These are phyloP conservation scores for Penicillium roqueforti DNA, from an alignment of 495 filamentous ascomycete species.

Conservation along the genomic window DNA sequence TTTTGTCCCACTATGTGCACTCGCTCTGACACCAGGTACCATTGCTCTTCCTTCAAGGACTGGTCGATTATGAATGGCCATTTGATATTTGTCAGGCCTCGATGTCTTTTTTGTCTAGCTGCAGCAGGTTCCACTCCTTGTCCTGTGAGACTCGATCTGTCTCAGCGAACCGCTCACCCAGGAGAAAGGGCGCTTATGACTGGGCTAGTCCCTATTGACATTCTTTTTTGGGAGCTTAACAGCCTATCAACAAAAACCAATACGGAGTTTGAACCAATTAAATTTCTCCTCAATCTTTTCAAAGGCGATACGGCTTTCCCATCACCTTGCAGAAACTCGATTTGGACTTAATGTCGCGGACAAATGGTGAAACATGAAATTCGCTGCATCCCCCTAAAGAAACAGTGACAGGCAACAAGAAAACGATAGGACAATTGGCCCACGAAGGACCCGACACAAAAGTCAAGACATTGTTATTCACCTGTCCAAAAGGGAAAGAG, in stretches of 20 bases:
- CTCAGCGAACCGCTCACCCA: slow-evolving; percentile 32
- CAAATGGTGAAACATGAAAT: slow-evolving; percentile 36
- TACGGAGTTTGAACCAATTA: slow-evolving; percentile 19
- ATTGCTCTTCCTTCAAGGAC: background rate
- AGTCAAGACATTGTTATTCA: slow-evolving; percentile 17
- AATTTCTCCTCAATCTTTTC: slow-evolving; percentile 17
- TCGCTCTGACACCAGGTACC: slow-evolving; percentile 1
- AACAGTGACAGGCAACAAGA: slow-evolving; percentile 19
- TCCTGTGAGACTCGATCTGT: slow-evolving; percentile 21
- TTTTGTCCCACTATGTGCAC: slow-evolving; percentile 6
- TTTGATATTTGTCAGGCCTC: background rate
- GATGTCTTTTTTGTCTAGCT: slow-evolving; percentile 7
- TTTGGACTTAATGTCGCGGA: slow-evolving; percentile 31
- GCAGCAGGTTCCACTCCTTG: slow-evolving; percentile 11
- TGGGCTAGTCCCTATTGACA: slow-evolving; percentile 31
- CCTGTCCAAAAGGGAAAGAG: background rate
- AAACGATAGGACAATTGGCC: slow-evolving; percentile 12
- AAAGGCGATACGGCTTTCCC: slow-evolving; percentile 21
- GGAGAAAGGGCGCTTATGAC: slow-evolving; percentile 35
- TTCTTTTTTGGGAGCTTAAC: slow-evolving; percentile 29
- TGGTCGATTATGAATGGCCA: slow-evolving; percentile 10
- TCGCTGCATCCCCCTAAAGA: slow-evolving; percentile 19
- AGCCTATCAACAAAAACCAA: slow-evolving; percentile 20
- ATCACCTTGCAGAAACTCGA: slow-evolving; percentile 33
- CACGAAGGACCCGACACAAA: slow-evolving; percentile 22